Percentiles rank a stretch among this genome's conserved stretches.
phyloP scores from a whole-genome alignment of 768 basidiomycete genomes.

The Pulveroboletus frians region DNA sequence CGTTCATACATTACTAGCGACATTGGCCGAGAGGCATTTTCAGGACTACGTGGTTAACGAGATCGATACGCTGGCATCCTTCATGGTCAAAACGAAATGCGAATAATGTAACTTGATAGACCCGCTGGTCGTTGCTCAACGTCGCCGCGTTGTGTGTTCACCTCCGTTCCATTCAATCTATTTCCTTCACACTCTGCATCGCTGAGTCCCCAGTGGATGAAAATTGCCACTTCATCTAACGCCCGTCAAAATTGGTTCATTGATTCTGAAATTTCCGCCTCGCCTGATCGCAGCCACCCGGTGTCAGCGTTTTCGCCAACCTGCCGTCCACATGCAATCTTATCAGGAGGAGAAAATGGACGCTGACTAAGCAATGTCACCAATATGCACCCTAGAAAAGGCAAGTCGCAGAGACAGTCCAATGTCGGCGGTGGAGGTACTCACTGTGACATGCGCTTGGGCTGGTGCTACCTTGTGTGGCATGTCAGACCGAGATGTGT shows the following conservation, averaged over 20 bases:
- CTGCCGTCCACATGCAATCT: slow-evolving; percentile 14
- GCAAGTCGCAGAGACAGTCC: slow-evolving; percentile 1
- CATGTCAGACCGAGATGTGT: neutral
- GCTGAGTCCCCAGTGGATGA: slow-evolving; percentile 1
- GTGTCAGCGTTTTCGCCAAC: neutral
- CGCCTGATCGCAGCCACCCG: slow-evolving; percentile 1
- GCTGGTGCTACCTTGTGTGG: neutral
- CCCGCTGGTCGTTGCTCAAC: slow-evolving; percentile 15
- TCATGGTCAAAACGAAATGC: slow-evolving; percentile 67
- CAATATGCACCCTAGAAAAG: slow-evolving; percentile 7
- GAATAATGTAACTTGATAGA: slow-evolving; percentile 31
- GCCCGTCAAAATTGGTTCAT: neutral
- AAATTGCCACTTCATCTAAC: neutral
- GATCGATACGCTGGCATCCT: slow-evolving; percentile 75
- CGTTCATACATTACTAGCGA: slow-evolving; percentile 60
- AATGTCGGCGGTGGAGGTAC: neutral
- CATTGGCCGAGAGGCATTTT: slow-evolving; percentile 71
- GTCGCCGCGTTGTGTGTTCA: slow-evolving; percentile 3
- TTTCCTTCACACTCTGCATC: slow-evolving; percentile 3
- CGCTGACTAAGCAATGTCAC: slow-evolving; percentile 18
- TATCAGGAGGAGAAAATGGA: slow-evolving; percentile 14
- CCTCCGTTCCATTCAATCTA: slow-evolving; percentile 14
- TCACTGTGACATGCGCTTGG: neutral
- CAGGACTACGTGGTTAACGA: slow-evolving; percentile 59
- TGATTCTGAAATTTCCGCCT: neutral